Evolutionary conservation across 495 filamentous ascomycete species (phyloP), one percentile per base, ranked within the genome.

Genomic region (Collariella sp.): DNA sequence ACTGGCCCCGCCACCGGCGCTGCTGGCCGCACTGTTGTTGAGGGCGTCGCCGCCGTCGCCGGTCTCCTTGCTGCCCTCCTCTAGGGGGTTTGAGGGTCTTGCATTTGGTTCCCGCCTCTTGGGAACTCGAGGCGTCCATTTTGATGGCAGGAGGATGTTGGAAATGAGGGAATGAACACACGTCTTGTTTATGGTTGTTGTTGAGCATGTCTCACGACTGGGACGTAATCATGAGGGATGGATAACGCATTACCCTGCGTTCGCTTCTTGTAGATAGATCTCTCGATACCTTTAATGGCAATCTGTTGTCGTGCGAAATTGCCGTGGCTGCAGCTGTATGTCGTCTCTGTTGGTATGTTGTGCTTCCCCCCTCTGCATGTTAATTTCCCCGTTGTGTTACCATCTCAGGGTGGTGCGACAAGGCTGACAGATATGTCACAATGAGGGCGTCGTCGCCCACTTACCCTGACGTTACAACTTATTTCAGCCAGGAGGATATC

Each of bases 1-100:
- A 40, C 41, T 23, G 23, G 23, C 7, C 57, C 57, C 22, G 57
- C 56, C 38, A 59, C 59, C 7, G 62, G 54, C 42, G 62, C 54
- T 55, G 62, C 60, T 5, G 62, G 57, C 43, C 62, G 62, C 38
- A 49, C 34, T 26, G 57, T 44, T 41, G 53, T 57, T 19, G 50
- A 49, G 39, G 51, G 48, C 26, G 11, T 57, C 22, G 62, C 60
- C n/a, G 53, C 54, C 31, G 49, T 59, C 18, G 62, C 60, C 18
- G 60, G 55, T 29, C 35, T 59, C 20, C 18, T 56, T 34, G 56
- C 59, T 57, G 47, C 55, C 31, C 55, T 62, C 19, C 55, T 65
- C 24, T 65, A 62, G 55, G 9, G 16, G 35, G 26, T 24, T 22
- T 45, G 55, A 5, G 6, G n/a, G 7, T 20, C 34, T 4, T 29